phyloP scores from a whole-genome alignment of 2,329 filamentous ascomycete genomes.

The Ciborinia camelliae region DNA sequence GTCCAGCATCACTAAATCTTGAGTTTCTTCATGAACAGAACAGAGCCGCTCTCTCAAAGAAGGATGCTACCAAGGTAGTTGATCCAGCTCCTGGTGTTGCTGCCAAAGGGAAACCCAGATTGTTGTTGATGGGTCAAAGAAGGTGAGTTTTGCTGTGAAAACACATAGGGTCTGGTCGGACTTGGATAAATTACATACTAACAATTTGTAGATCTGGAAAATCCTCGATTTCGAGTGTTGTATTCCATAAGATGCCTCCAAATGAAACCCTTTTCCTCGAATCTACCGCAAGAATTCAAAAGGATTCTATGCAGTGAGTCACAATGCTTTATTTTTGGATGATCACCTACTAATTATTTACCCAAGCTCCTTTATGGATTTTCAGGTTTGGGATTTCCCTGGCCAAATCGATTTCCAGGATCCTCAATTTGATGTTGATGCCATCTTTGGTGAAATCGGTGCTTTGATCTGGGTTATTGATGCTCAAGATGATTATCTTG shows the following conservation, averaged over 20 bases:
- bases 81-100: slow-evolving; percentile 47
- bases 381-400: slow-evolving; percentile 97
- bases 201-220: slow-evolving; percentile 75
- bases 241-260: slow-evolving; percentile 97
- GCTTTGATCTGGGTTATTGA: slow-evolving; percentile 98
- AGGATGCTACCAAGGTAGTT: slow-evolving; percentile 44
- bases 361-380: slow-evolving; percentile 93
- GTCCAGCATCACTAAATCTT: slow-evolving; percentile 61
- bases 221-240: slow-evolving; percentile 95
- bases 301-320: slow-evolving; percentile 88
- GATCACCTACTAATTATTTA: slow-evolving; percentile 19
- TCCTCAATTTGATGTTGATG: slow-evolving; percentile 83
- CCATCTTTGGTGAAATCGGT: slow-evolving; percentile 90
- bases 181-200: slow-evolving; percentile 17
- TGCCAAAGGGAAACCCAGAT: slow-evolving; percentile 68
- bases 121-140: slow-evolving; percentile 92
- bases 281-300: slow-evolving; percentile 90
- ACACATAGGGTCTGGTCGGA: not conserved
- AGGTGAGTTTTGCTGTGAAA: slow-evolving; percentile 59
- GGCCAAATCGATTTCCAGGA: slow-evolving; percentile 93
- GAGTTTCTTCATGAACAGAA: slow-evolving; percentile 62
- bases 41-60: slow-evolving; percentile 48
- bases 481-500: slow-evolving; percentile 95
- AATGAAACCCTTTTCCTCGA: slow-evolving; percentile 95
- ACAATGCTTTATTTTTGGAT: not conserved